phyloP scores from a whole-genome alignment of 2,329 filamentous ascomycete species.

The Corynespora cassiicola region DNA sequence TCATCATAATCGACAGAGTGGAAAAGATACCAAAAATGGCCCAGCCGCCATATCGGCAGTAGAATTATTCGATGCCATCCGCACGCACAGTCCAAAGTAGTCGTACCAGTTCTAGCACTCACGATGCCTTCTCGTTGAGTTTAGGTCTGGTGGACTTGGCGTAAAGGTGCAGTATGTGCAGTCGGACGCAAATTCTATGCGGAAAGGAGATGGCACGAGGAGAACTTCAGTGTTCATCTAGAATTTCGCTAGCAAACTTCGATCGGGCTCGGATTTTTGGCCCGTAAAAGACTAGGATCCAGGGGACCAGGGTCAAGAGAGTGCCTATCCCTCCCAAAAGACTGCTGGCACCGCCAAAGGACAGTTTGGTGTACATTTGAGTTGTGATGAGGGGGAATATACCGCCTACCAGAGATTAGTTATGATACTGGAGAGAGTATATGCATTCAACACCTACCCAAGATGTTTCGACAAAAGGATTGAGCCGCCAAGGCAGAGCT shows the following conservation, averaged over 20 bases:
- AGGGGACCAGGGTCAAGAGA: slow-evolving; percentile 79
- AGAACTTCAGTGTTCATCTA: slow-evolving; percentile 19
- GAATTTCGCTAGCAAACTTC: slow-evolving; percentile 68
- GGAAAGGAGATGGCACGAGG: too few species aligned
- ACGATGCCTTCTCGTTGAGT: too few species aligned
- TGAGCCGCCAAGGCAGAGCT: slow-evolving; percentile 87
- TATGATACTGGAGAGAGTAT: neutral
- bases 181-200: too few species aligned
- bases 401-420: slow-evolving; percentile 56
- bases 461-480: slow-evolving; percentile 82
- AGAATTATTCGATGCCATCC: too few species aligned
- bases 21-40: too few species aligned
- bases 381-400: slow-evolving; percentile 79
- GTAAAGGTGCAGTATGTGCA: too few species aligned
- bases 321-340: slow-evolving; percentile 75
- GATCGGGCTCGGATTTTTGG: slow-evolving; percentile 76
- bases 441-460: too few species aligned
- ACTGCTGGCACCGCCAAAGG: slow-evolving; percentile 73
- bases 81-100: too few species aligned
- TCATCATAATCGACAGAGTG: too few species aligned
- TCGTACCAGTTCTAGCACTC: too few species aligned
- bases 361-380: slow-evolving; percentile 75
- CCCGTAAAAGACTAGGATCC: slow-evolving; percentile 82
- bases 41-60: too few species aligned
- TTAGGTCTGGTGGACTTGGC: too few species aligned